These are phyloP conservation scores for Avena sativa DNA, from an alignment of 176 grass and related monocot genomes.

Conservation along the genomic window DNA sequence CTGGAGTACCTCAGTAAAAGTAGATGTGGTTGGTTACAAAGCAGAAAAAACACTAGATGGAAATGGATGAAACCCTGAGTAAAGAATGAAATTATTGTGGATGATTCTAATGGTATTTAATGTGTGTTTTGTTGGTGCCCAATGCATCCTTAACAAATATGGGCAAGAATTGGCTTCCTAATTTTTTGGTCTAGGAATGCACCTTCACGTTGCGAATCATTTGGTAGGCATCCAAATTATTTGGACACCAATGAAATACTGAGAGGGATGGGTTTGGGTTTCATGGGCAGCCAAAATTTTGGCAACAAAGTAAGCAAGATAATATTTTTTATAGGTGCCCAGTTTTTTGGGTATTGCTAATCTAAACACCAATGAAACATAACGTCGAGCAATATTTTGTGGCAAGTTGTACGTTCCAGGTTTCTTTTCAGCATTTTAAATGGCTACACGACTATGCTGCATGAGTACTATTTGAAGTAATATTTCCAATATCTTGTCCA, in stretches of 20 bases:
- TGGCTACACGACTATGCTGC: background rate
- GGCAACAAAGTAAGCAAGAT: background rate
- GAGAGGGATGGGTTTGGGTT: background rate
- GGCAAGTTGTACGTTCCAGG: background rate
- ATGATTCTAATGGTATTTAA: background rate
- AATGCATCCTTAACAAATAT: background rate
- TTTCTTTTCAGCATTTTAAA: constrained; percentile 1
- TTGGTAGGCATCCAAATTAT: background rate
- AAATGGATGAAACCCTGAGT: background rate
- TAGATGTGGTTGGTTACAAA: background rate
- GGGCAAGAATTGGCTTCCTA: background rate
- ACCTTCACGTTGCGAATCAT: background rate
- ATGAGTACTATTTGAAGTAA: constrained; percentile 6
- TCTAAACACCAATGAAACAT: background rate
- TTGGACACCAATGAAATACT: background rate
- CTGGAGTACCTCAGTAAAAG: background rate
- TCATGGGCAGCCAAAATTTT: background rate
- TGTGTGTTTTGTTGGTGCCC: background rate
- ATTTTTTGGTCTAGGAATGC: background rate
- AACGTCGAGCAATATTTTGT: background rate
- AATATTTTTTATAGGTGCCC: background rate
- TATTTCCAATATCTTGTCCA: background rate
- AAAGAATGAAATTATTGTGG: background rate
- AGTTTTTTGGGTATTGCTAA: background rate
- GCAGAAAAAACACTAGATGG: background rate